Conservation (phyloP, 108 stramenopile genomes). For the Schizochytrium sp. region DNA sequence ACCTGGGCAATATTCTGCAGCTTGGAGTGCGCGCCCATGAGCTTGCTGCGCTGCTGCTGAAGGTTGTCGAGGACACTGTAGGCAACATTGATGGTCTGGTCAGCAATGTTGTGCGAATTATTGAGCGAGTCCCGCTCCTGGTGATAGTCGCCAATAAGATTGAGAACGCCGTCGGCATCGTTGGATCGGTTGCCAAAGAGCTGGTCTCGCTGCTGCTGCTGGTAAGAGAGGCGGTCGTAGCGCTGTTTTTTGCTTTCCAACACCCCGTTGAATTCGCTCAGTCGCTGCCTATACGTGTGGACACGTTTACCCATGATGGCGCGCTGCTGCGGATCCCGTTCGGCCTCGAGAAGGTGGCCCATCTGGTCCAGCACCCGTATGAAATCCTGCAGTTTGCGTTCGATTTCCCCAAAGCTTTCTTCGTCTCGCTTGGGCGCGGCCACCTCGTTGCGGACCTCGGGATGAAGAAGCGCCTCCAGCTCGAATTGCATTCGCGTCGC, state of each 20-base stretch:
- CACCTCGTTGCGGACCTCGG: background rate
- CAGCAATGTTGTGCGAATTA: background rate
- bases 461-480: constrained; percentile 2
- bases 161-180: background rate
- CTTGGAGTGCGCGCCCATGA: background rate
- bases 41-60: background rate
- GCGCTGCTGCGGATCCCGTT: background rate
- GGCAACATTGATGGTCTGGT: background rate
- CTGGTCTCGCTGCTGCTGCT: background rate
- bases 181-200: background rate
- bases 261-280: background rate
- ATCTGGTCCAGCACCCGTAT: background rate
- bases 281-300: background rate
- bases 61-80: background rate
- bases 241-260: background rate
- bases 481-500: background rate
- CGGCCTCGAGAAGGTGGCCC: background rate
- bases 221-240: background rate
- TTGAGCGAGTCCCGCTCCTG: background rate
- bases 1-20: background rate
- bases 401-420: background rate
- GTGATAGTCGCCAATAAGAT: background rate
- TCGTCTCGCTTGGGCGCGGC: background rate
- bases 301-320: background rate
- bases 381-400: background rate